Base-by-base conservation (phyloP, 306 rosid genomes). In the Echinosophora koreensis region DNA sequence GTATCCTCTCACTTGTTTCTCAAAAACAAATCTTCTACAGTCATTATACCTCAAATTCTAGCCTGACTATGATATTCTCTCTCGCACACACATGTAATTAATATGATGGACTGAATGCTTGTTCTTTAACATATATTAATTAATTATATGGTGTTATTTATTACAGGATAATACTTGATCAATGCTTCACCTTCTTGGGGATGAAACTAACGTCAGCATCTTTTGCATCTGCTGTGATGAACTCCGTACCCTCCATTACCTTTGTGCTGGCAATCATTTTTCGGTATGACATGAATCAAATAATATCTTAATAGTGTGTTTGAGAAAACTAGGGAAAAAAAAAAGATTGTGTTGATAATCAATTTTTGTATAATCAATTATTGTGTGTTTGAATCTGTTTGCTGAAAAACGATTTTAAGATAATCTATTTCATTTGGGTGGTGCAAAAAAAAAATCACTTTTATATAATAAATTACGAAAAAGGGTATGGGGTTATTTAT, bases 91-190 rank as follows among this genome's bases (percentile, higher is more conserved):
- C 5, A 35, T 35, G 34, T n/a, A 46, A 5, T 28, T 1, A 12
- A 2, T 8, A 63, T 8, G n/a, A 63, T 63, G 13, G 14, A 38
- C 15, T 30, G 30, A 62, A 35, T 18, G 18, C 11, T 62, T 30
- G 17, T 63, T 63, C 0, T 13, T 63, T 37, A 9, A 38, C 50
- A n/a, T n/a, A n/a, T 4, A 5, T 13, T 35, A 46, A 59, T 42
- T 10, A 28, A 28, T 15, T 16, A 2, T 54, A 2, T 42, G 27
- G 2, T 66, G 49, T 27, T 56, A 16, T 60, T 22, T 22, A 22
- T 28, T 41, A 8, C 82, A 84, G 87, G 87, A 66, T 77, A 59
- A 74, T 83, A 44, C 74, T 83, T 18, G 88, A 85, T 61, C 88
- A 85, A 2, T 60, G 85, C 17, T 81, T 85, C 71, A 18, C 83